These are phyloP conservation scores for Sisymbrium irio DNA, from an alignment of 345 rosid species.

Conservation along the genomic window DNA sequence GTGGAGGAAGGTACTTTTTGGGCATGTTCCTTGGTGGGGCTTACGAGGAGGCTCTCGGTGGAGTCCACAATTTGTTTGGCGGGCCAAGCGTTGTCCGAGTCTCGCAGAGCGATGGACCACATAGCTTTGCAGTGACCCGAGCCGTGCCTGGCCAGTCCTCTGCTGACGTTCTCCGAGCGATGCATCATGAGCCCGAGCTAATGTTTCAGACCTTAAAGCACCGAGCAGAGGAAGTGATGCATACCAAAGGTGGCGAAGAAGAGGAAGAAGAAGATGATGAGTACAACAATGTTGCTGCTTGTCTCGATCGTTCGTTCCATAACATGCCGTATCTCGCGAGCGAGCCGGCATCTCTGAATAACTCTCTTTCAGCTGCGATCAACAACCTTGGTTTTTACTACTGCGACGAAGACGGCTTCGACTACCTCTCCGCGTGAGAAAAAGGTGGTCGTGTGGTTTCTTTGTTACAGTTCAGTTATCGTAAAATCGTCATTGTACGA, in stretches of 20 bases:
- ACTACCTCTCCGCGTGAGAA: conserved; percentile 10
- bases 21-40: conserved; percentile 99
- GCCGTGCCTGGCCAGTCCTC: conserved; percentile 83
- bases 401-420: conserved; percentile 42
- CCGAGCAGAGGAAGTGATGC: conserved; percentile 61
- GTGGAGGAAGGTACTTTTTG: conserved; percentile 52
- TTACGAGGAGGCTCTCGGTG: conserved; percentile 98
- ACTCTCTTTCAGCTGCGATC: conserved; percentile 70
- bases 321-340: conserved; percentile 83
- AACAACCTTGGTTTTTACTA: conserved; percentile 68
- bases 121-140: conserved; percentile 84
- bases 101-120: conserved; percentile 88
- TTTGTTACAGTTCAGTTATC: neutral
- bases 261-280: conserved; percentile 14
- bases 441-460: conserved; percentile 5
- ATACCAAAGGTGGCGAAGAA: conserved; percentile 21
- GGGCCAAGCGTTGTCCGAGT: conserved; percentile 90
- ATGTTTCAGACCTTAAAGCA: conserved; percentile 93
- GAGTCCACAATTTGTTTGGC: conserved; percentile 90
- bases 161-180: conserved; percentile 81
- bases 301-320: conserved; percentile 67
- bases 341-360: conserved; percentile 38
- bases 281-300: conserved; percentile 44
- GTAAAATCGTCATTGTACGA: conserved; percentile 14
- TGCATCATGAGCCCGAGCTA: conserved; percentile 98